Base-by-base conservation (phyloP, 257 asterid species). In the Ehretia macrophylla region DNA sequence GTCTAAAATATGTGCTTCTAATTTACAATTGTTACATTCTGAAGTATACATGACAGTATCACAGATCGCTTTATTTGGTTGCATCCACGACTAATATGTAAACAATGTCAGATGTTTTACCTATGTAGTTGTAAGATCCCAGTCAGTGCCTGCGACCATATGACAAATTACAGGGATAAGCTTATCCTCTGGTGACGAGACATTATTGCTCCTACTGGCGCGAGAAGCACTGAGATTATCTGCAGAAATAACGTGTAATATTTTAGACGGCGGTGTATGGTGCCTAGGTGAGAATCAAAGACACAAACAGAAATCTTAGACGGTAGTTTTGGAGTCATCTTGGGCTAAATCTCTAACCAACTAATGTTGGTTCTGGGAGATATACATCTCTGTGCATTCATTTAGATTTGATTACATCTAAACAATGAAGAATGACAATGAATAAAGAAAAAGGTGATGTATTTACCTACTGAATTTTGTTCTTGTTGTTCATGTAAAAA, bases 91-190 rank as follows among this genome's bases (percentile, higher is more conserved):
- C n/a, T n/a, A n/a, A n/a, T n/a, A n/a, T n/a, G n/a, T n/a, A 27
- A 27, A 27, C 6, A 6, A 27, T 27, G 35, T 27, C 35, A 27
- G 6, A 27, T 77, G 83, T 57, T 56, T 71, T 79, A 91, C 96
- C 85, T 80, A 16, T 65, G 73, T 22, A 93, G 95, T 68, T 95
- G 81, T 51, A 79, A 65, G 65, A 85, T 83, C 67, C 88, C 96
- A 44, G 60, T 60, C 39, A 85, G 32, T 38, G 88, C 73, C 65
- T 84, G 96, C 16, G 85, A 23, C 95, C 96, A 88, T 66, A 85
- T 77, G 68, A 79, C 60, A 61, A 70, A 79, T 53, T 85, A 88
- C 47, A 91, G 78, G 50, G 88, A 85, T 53, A 88, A 58, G 75
- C 60, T 66, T 73, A 62, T 59, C 42, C 48, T 32, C 64, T 35